phyloP scores from a whole-genome alignment of 495 filamentous ascomycete species.

The Hypoxylon lenormandii region DNA sequence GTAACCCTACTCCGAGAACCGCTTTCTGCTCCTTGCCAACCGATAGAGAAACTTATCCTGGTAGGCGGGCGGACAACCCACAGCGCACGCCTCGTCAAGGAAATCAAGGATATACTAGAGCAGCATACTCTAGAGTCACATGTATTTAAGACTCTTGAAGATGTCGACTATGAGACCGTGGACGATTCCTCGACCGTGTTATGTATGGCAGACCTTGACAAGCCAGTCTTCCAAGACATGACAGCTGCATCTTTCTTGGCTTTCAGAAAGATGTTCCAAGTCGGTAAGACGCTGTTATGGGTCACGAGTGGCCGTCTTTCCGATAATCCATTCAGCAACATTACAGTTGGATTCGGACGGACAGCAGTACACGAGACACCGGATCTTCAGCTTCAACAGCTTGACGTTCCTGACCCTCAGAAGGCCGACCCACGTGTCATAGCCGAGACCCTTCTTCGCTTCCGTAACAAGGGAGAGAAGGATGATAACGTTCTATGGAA shows the following conservation, averaged over 20 bases:
- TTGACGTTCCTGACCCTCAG: constrained; percentile 7
- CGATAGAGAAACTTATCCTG: no score
- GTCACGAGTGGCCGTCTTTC: constrained; percentile 52
- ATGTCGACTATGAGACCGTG: neutral
- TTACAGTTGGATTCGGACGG: constrained; percentile 58
- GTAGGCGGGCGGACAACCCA: no score
- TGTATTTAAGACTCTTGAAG: no score
- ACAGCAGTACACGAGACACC: constrained; percentile 42
- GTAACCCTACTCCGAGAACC: no score
- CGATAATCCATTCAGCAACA: constrained; percentile 54
- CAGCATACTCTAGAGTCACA: no score
- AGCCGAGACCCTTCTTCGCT: constrained; percentile 5
- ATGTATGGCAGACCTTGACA: constrained; percentile 61
- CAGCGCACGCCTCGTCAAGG: no score
- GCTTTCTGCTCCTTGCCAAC: no score
- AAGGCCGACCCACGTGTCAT: neutral
- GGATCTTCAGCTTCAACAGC: constrained; percentile 14
- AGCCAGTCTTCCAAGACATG: constrained; percentile 55
- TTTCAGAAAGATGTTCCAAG: constrained; percentile 51
- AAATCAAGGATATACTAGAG: no score
- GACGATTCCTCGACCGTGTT: constrained; percentile 48
- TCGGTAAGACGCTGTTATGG: constrained; percentile 58
- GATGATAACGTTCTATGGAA: no score
- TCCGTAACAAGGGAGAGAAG: neutral
- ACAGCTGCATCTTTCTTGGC: constrained; percentile 35